phyloP scores from a whole-genome alignment of 1,139 yeast genomes.

The Lodderomyces orthopsilosis region DNA sequence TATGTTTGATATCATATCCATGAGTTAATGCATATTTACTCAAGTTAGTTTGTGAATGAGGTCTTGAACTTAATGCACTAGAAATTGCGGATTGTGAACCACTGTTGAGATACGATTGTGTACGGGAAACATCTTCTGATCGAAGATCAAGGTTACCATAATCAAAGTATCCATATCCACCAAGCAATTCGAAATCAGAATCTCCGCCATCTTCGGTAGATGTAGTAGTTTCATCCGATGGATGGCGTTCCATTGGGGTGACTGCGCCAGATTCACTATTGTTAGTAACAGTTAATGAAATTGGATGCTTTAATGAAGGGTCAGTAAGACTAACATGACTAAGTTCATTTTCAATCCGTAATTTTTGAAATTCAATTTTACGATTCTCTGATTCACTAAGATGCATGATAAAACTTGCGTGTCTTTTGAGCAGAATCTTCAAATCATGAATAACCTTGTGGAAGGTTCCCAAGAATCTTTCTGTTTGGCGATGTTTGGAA shows the following conservation, averaged over 20 bases:
- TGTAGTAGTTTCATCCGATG: background rate
- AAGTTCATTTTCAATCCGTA: constrained; percentile 37
- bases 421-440: constrained; percentile 20
- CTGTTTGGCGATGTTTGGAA: constrained; percentile 73
- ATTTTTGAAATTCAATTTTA: constrained; percentile 32
- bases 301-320: constrained; percentile 38
- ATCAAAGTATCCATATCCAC: constrained; percentile 77
- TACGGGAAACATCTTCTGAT: constrained; percentile 29
- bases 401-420: constrained; percentile 33
- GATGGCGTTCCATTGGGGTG: constrained; percentile 18
- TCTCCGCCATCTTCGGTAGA: constrained; percentile 22
- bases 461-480: constrained; percentile 61
- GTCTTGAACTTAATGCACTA: constrained; percentile 25
- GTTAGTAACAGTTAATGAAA: constrained; percentile 24
- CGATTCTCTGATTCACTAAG: constrained; percentile 36
- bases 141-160: constrained; percentile 53
- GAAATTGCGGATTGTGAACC: constrained; percentile 21
- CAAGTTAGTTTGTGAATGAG: constrained; percentile 33
- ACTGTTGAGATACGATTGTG: constrained; percentile 30
- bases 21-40: constrained; percentile 11
- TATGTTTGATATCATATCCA: constrained; percentile 25
- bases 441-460: constrained; percentile 59
- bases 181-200: constrained; percentile 40
- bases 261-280: constrained; percentile 13
- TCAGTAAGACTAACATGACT: constrained; percentile 26